Percentiles rank a stretch among this genome's conserved stretches.
Evolutionary conservation across 306 rosid species (phyloP).

Genomic region (Rosa persica): DNA sequence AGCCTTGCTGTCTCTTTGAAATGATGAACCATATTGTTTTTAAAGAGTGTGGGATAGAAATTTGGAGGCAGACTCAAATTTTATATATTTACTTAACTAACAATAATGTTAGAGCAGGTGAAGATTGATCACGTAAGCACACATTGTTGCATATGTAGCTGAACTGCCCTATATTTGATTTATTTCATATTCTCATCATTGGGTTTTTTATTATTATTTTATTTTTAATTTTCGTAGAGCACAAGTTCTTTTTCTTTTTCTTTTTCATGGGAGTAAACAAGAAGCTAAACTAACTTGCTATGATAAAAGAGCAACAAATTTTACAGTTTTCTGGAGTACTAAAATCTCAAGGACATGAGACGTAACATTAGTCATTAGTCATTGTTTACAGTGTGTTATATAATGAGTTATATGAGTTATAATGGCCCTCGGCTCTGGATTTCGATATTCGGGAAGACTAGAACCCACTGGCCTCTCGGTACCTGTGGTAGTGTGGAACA

Average conservation of each 20-base stretch:
- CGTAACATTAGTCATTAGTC: too few species aligned
- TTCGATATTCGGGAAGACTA: neutral
- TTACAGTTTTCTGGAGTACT: too few species aligned
- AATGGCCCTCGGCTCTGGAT: too few species aligned
- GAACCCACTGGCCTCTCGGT: neutral
- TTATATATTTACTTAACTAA: neutral
- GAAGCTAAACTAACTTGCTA: neutral
- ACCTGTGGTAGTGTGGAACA: conserved; percentile 1
- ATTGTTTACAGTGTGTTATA: too few species aligned
- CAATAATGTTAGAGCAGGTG: neutral
- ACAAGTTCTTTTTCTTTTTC: neutral
- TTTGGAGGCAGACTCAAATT: neutral
- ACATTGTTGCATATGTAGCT: neutral
- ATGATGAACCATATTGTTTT: neutral
- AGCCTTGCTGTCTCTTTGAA: neutral
- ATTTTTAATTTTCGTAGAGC: neutral
- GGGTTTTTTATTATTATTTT: too few species aligned
- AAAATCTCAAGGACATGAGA: too few species aligned
- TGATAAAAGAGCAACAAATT: neutral
- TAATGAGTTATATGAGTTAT: too few species aligned
- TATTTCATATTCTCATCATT: neutral
- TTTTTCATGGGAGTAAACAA: neutral
- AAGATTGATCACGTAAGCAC: neutral
- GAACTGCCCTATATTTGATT: neutral
- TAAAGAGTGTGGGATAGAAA: conserved; percentile 1